Evolutionary conservation across 2,329 filamentous ascomycete species (phyloP).

Genomic region (Ascocoryne sarcoides): DNA sequence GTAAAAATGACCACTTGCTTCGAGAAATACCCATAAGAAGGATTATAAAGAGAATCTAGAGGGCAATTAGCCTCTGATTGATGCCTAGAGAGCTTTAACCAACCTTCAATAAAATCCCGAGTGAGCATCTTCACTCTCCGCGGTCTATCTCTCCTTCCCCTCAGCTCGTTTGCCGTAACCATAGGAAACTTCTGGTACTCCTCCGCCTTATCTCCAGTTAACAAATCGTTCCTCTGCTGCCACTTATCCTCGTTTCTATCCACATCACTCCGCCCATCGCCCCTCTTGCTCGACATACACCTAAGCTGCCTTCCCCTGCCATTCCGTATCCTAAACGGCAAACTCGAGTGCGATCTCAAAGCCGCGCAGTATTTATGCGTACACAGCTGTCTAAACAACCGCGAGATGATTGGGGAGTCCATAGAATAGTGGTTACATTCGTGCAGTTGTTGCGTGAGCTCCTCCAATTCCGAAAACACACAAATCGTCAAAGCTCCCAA

Average conservation of each 20-base stretch:
- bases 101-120: constrained; percentile 94
- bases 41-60: constrained; percentile 86
- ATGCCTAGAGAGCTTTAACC: constrained; percentile 13
- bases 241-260: constrained; percentile 59
- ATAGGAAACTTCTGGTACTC: constrained; percentile 78
- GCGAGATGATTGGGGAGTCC: constrained; percentile 72
- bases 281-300: constrained; percentile 17
- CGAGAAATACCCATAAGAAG: constrained; percentile 90
- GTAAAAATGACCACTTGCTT: constrained; percentile 96
- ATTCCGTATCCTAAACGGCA: constrained; percentile 28
- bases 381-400: constrained; percentile 80
- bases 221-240: constrained; percentile 73
- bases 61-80: constrained; percentile 10
- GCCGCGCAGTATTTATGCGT: constrained; percentile 59
- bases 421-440: constrained; percentile 38
- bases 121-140: constrained; percentile 92
- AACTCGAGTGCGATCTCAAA: constrained; percentile 33
- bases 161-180: constrained; percentile 75
- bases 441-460: background rate
- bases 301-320: constrained; percentile 32
- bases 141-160: constrained; percentile 64
- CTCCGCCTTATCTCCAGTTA: constrained; percentile 66
- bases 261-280: constrained; percentile 10
- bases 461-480: constrained; percentile 1
- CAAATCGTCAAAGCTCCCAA: constrained; percentile 1